Percentiles rank a stretch among this genome's conserved stretches.
phyloP scores from a whole-genome alignment of 2,329 filamentous ascomycete species.

The Nigrospora sphaerica region DNA sequence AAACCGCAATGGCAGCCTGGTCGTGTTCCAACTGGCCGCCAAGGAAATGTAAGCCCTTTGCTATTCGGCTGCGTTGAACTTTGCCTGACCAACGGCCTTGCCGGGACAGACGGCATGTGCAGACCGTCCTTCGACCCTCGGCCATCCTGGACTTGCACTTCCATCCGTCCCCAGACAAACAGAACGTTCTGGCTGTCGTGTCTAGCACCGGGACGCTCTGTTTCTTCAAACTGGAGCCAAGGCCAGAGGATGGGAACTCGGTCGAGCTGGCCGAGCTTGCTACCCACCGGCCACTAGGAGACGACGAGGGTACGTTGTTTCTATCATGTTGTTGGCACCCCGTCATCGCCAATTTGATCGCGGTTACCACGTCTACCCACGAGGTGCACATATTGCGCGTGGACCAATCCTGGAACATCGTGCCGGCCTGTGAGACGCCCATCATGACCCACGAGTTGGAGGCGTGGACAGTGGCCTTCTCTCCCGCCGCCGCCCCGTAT shows the following conservation, averaged over 20 bases:
- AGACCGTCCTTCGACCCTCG: slow-evolving; percentile 57
- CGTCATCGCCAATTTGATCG: slow-evolving; percentile 44
- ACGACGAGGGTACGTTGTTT: slow-evolving; percentile 55
- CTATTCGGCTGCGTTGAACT: neutral
- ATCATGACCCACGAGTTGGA: slow-evolving; percentile 51
- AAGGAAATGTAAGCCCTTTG: slow-evolving; percentile 45
- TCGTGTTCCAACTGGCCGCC: slow-evolving; percentile 54
- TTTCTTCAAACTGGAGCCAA: slow-evolving; percentile 46
- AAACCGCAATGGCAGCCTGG: slow-evolving; percentile 64
- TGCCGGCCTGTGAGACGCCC: slow-evolving; percentile 24
- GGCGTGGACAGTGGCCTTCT: slow-evolving; percentile 67
- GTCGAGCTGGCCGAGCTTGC: slow-evolving; percentile 26
- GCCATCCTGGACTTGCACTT: slow-evolving; percentile 86
- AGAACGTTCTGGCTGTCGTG: slow-evolving; percentile 61
- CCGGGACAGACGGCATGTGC: slow-evolving; percentile 40
- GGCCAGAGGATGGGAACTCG: slow-evolving; percentile 3
- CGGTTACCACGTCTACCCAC: slow-evolving; percentile 65
- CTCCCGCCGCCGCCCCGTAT: slow-evolving; percentile 18
- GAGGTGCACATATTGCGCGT: slow-evolving; percentile 50
- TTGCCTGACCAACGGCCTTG: slow-evolving; percentile 9
- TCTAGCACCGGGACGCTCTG: slow-evolving; percentile 69
- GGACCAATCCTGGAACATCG: slow-evolving; percentile 31
- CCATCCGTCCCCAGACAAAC: slow-evolving; percentile 39
- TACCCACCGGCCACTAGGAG: slow-evolving; percentile 37
- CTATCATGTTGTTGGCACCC: slow-evolving; percentile 72